These are phyloP conservation scores for Microcyclosporella mali DNA, from an alignment of 2,329 filamentous ascomycete genomes.

Conservation along the genomic window DNA sequence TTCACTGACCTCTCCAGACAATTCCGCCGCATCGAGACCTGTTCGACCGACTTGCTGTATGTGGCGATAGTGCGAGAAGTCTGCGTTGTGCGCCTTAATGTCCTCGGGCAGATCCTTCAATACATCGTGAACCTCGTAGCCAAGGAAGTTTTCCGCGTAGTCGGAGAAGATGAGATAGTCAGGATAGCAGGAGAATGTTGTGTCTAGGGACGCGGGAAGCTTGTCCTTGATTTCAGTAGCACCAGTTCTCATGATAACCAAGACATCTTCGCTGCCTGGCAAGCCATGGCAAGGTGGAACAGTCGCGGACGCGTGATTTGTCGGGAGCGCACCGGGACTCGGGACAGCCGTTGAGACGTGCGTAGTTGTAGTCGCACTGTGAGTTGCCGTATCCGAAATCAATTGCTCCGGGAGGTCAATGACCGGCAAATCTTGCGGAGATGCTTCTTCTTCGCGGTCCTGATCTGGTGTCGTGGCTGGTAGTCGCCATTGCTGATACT, in stretches of 20 bases:
- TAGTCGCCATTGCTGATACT: constrained; percentile 6
- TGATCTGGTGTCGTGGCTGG: neutral
- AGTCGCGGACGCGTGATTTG: neutral
- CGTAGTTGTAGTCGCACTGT: neutral
- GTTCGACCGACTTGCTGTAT: constrained; percentile 29
- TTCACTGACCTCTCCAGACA: constrained; percentile 18
- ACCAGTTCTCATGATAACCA: constrained; percentile 54
- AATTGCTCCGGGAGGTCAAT: neutral
- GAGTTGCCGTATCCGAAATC: neutral
- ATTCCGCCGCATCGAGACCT: constrained; percentile 28
- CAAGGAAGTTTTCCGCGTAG: constrained; percentile 47
- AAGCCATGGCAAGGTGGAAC: constrained; percentile 15
- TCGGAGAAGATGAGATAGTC: constrained; percentile 56
- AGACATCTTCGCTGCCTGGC: constrained; percentile 42
- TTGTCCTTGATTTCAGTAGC: constrained; percentile 52
- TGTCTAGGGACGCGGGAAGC: constrained; percentile 49
- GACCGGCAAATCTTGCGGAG: neutral
- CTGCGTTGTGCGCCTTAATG: constrained; percentile 27
- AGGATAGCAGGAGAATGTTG: constrained; percentile 51
- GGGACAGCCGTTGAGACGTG: neutral
- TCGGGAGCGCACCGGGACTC: too few relatives aligned
- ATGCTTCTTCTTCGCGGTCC: constrained; percentile 4
- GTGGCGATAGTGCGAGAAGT: constrained; percentile 34
- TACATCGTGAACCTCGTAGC: constrained; percentile 33
- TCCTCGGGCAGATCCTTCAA: constrained; percentile 28